These are phyloP conservation scores for Agapanthus africanus DNA, from an alignment of 106 monocot species.

Conservation along the genomic window DNA sequence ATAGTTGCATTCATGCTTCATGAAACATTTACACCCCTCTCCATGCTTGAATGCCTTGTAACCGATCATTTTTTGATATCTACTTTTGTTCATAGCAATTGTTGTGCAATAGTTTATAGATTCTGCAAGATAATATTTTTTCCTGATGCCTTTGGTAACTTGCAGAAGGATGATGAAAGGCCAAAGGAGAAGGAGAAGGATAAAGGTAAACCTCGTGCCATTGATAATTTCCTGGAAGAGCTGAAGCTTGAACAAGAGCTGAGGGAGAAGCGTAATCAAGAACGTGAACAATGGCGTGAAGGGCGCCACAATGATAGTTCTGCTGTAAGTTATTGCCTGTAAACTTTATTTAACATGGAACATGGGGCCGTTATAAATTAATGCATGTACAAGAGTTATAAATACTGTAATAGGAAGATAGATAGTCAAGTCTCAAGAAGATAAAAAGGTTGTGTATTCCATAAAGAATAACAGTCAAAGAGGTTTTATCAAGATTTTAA, in stretches of 20 bases:
- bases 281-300: conserved; percentile 74
- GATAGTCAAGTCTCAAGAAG: too few relatives aligned
- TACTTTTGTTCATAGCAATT: background rate
- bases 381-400: too few relatives aligned
- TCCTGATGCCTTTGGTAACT: conserved; percentile 6
- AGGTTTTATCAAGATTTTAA: too few relatives aligned
- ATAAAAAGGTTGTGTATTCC: too few relatives aligned
- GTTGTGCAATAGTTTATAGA: background rate
- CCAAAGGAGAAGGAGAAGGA: conserved; percentile 97
- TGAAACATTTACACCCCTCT: too few relatives aligned
- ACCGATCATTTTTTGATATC: too few relatives aligned
- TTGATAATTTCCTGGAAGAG: conserved; percentile 93
- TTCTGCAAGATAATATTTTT: background rate
- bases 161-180: conserved; percentile 84
- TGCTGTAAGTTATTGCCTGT: conserved; percentile 71
- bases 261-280: conserved; percentile 86
- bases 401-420: too few relatives aligned
- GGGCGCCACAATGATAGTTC: conserved; percentile 47
- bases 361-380: too few relatives aligned
- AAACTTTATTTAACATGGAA: too few relatives aligned
- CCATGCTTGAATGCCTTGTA: too few relatives aligned
- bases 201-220: conserved; percentile 78
- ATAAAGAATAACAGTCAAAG: too few relatives aligned
- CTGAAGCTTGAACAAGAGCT: conserved; percentile 89
- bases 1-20: background rate